Evolutionary conservation across 192 early-diverging fungal genomes (phyloP), one percentile per base, ranked within the genome.

Genomic region (Geranomyces michiganensis): DNA sequence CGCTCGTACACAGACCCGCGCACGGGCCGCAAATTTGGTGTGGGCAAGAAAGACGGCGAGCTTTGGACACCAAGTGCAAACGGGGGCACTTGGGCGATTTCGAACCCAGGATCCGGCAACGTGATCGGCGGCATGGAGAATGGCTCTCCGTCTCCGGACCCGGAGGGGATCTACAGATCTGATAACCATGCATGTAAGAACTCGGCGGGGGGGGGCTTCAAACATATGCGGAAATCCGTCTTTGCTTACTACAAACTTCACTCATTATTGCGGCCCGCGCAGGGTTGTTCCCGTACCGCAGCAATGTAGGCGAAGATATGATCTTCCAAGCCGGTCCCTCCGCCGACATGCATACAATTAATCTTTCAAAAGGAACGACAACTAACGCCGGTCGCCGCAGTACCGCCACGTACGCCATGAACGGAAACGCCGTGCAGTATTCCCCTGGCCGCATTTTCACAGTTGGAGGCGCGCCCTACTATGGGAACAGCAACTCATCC

Each of bases 351-450:
- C 33, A 64, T 21, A 45, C 43, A 6, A 45, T 64, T 14, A 64
- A 64, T 41, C 32, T 36, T 19, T 41, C 44, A 1, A 64, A 64
- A 41, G 43, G 43, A 17, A 64, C 62, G 5, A 13, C 44, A n/a
- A 8, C n/a, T 5, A 14, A 6, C 43, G 41, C 41, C 14, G 62
- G 62, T 9, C 6, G 1, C 43, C 62, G 62, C 32, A n/a, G 41
- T 4, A 64, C 32, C 62, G 62, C 36, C 43, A 4, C 33, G n/a
- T 64, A 64, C 62, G 3, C 62, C 30, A 64, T 64, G 62, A 64
- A 64, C 62, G 62, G 62, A 4, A 64, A 64, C 62, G 62, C 62
- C 2, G 44, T 64, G 6, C 41, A 41, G n/a, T 64, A 64, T 36
- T 41, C 62, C 8, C 62, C 62, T 21, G 62, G 62, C 36, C 62